A percentile compares a stretch with the other conserved stretches of the same genome.
These are phyloP conservation scores for Verticillium tricorpus DNA, from an alignment of 2,329 filamentous ascomycete species.

Conservation along the genomic window DNA sequence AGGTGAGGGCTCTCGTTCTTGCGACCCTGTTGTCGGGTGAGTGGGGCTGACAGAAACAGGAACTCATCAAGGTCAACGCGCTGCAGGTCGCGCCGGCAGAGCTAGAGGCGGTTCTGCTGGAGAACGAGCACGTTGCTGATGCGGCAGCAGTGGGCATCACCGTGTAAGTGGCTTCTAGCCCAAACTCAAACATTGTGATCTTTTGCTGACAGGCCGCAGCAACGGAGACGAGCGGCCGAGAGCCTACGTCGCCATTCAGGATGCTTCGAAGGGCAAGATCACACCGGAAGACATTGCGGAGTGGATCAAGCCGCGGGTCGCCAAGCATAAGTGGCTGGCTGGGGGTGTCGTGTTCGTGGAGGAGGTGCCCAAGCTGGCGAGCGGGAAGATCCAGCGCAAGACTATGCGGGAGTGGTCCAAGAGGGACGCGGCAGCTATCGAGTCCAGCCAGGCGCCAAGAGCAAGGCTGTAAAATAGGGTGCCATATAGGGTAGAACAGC, in stretches of 20 bases:
- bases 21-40: neutral
- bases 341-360: slow-evolving; percentile 51
- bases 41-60: slow-evolving; percentile 24
- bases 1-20: slow-evolving; percentile 22
- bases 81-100: slow-evolving; percentile 58
- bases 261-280: slow-evolving; percentile 36
- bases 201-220: slow-evolving; percentile 14
- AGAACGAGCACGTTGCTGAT: slow-evolving; percentile 47
- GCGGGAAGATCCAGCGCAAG: slow-evolving; percentile 55
- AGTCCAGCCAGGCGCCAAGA: slow-evolving; percentile 9
- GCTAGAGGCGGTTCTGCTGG: slow-evolving; percentile 45
- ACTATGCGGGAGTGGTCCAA: slow-evolving; percentile 53
- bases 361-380: slow-evolving; percentile 51
- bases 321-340: slow-evolving; percentile 47
- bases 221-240: slow-evolving; percentile 46
- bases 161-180: slow-evolving; percentile 25
- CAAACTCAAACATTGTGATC: neutral
- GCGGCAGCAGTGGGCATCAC: slow-evolving; percentile 50
- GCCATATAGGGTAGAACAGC: too few relatives aligned
- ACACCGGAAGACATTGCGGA: slow-evolving; percentile 48
- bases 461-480: slow-evolving; percentile 4
- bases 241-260: slow-evolving; percentile 47
- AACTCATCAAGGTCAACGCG: slow-evolving; percentile 56
- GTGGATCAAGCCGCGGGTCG: slow-evolving; percentile 39
- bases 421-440: slow-evolving; percentile 35